Evolutionary conservation across 1,284 basidiomycete genomes (phyloP).

Genomic region (Papiliotrema laurentii): DNA sequence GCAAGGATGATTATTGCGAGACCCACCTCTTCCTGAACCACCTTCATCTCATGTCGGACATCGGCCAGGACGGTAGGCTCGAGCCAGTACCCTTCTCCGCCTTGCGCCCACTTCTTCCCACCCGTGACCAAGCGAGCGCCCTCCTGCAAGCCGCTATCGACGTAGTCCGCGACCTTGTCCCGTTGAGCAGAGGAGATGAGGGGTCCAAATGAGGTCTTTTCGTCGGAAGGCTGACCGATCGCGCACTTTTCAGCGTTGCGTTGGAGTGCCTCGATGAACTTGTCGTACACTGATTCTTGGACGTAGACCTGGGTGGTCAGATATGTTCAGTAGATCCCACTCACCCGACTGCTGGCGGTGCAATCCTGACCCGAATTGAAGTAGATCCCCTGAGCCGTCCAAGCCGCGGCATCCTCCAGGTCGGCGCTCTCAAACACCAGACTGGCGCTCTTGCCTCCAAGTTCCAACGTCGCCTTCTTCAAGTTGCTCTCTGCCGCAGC

Average conservation of each 20-base stretch:
- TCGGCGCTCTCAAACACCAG: constrained; percentile 52
- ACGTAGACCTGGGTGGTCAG: constrained; percentile 57
- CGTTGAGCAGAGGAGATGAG: constrained; percentile 81
- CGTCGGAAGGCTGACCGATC: constrained; percentile 71
- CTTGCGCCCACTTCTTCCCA: constrained; percentile 54
- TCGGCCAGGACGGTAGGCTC: constrained; percentile 48
- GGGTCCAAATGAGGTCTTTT: constrained; percentile 69
- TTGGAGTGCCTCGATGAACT: constrained; percentile 67
- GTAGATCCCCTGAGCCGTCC: constrained; percentile 40
- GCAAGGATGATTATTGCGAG: background rate
- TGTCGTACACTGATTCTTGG: constrained; percentile 77
- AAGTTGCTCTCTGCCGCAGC: constrained; percentile 77
- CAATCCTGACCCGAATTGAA: constrained; percentile 37
- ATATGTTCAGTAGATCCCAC: background rate
- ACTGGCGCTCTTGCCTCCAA: constrained; percentile 54
- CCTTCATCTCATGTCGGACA: constrained; percentile 33
- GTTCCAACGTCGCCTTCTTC: constrained; percentile 61
- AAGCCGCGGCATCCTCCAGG: constrained; percentile 68
- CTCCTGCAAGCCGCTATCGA: constrained; percentile 76
- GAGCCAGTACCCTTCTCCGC: constrained; percentile 42
- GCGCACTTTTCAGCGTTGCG: constrained; percentile 62
- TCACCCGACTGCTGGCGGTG: constrained; percentile 66
- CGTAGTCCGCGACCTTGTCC: constrained; percentile 83
- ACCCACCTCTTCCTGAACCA: constrained; percentile 41
- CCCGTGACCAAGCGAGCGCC: constrained; percentile 78